These are phyloP conservation scores for Chlorophyllum brunneum DNA, from an alignment of 768 basidiomycete genomes.

Conservation along the genomic window DNA sequence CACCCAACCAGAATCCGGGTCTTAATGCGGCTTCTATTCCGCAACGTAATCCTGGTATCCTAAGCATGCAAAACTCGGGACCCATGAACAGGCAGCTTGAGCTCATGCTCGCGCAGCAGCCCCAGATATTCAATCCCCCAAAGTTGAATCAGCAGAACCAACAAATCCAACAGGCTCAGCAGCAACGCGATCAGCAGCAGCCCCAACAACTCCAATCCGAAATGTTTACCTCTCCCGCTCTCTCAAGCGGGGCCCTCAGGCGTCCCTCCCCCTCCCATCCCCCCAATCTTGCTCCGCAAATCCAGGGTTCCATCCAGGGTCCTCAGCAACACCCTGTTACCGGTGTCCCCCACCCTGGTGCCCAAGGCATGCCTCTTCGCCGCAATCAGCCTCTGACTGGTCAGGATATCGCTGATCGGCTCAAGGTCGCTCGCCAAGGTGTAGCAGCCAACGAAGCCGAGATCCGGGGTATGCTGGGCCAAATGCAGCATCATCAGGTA, in stretches of 20 bases:
- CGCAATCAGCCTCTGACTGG: neutral
- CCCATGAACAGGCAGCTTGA: slow-evolving; percentile 37
- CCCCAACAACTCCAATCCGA: slow-evolving; percentile 32
- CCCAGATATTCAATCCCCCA: slow-evolving; percentile 35
- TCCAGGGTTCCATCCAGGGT: slow-evolving; percentile 11
- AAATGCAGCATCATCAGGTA: slow-evolving; percentile 14
- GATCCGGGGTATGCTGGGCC: neutral
- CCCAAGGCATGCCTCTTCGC: neutral
- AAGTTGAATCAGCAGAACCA: slow-evolving; percentile 30
- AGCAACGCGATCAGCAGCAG: slow-evolving; percentile 27
- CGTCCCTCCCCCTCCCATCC: slow-evolving; percentile 44
- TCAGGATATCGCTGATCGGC: slow-evolving; percentile 6
- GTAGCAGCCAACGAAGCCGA: neutral
- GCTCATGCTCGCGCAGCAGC: slow-evolving; percentile 44
- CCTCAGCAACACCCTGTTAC: slow-evolving; percentile 1
- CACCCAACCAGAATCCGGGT: slow-evolving; percentile 26
- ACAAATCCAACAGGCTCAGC: slow-evolving; percentile 21
- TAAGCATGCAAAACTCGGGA: slow-evolving; percentile 24
- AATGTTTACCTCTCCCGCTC: slow-evolving; percentile 45
- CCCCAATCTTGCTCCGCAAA: slow-evolving; percentile 22
- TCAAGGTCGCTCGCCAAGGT: neutral
- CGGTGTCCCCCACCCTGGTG: slow-evolving; percentile 3
- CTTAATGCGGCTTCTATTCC: slow-evolving; percentile 19
- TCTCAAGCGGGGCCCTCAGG: slow-evolving; percentile 42
- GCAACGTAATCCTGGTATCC: slow-evolving; percentile 14